phyloP scores from a whole-genome alignment of 148 eudicot species.

The Vaccinium macrocarpon region DNA sequence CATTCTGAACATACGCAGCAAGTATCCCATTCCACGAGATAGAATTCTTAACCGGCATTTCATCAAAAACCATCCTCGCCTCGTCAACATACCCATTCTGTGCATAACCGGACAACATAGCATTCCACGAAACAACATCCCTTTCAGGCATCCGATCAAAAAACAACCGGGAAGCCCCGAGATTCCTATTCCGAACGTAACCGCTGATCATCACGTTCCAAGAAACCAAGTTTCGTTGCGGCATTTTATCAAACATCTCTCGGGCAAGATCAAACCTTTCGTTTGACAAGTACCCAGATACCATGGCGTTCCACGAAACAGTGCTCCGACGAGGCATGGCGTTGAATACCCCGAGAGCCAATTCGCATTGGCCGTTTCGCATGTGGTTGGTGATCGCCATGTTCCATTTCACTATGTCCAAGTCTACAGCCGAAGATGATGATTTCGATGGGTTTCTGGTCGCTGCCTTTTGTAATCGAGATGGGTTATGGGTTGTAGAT shows the following conservation, averaged over 20 bases:
- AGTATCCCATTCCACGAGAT: conserved; percentile 56
- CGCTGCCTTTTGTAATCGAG: neutral
- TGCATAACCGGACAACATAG: conserved; percentile 49
- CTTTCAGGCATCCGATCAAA: conserved; percentile 42
- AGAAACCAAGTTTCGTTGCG: conserved; percentile 43
- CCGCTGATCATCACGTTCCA: conserved; percentile 56
- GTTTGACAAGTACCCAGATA: conserved; percentile 42
- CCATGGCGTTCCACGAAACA: conserved; percentile 54
- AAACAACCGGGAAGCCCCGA: conserved; percentile 35
- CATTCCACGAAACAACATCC: conserved; percentile 57
- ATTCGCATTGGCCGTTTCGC: conserved; percentile 43
- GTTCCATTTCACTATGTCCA: conserved; percentile 40
- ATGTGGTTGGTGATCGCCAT: conserved; percentile 40
- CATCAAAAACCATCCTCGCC: conserved; percentile 41
- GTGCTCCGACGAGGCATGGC: conserved; percentile 36
- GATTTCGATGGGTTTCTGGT: neutral
- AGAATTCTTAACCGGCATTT: conserved; percentile 44
- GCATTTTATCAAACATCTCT: conserved; percentile 48
- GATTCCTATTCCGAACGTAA: conserved; percentile 26
- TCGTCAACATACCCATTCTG: conserved; percentile 48
- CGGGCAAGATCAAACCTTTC: conserved; percentile 31
- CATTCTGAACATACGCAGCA: conserved; percentile 52
- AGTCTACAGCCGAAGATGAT: conserved; percentile 20
- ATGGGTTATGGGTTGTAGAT: neutral
- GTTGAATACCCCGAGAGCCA: conserved; percentile 37